Conservation (phyloP, 306 rosid genomes). For the Crataegus laevigata region DNA sequence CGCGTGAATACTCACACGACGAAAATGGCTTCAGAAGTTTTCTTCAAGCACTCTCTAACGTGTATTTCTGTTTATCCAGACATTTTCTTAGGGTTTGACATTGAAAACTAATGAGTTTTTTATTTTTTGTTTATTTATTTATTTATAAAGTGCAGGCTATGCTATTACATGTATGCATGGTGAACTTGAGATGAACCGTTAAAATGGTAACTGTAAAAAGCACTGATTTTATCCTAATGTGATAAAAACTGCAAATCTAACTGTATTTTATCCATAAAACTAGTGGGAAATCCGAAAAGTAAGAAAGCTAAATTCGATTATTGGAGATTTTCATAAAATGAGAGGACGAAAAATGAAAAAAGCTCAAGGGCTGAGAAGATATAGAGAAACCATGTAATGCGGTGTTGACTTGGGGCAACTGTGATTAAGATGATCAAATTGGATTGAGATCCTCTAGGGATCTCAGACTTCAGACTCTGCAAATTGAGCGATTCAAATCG, state of each 20-base stretch:
- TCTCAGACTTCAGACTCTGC: too few species aligned
- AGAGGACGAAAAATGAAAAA: not conserved
- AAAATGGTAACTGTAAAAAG: slow-evolving; percentile 15
- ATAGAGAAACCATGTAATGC: not conserved
- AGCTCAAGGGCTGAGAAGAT: not conserved
- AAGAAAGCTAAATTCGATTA: not conserved
- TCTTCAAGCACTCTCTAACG: slow-evolving; percentile 36
- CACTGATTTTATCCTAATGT: slow-evolving; percentile 14
- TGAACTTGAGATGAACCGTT: slow-evolving; percentile 15
- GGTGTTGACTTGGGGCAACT: not conserved
- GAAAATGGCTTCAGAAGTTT: slow-evolving; percentile 24
- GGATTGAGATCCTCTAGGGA: not conserved
- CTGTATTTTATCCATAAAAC: slow-evolving; percentile 7
- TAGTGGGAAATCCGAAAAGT: not conserved
- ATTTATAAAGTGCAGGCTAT: not conserved
- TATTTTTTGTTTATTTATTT: too few species aligned
- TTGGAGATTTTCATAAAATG: not conserved
- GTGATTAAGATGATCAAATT: not conserved
- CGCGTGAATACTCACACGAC: not conserved
- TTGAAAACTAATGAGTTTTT: not conserved
- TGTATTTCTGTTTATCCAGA: slow-evolving; percentile 9
- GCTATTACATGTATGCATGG: slow-evolving; percentile 4
- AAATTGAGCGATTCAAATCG: too few species aligned
- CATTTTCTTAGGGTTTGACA: not conserved
- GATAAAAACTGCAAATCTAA: slow-evolving; percentile 1